phyloP scores from a whole-genome alignment of 768 basidiomycete genomes.

The Phylloporus arenicola region DNA sequence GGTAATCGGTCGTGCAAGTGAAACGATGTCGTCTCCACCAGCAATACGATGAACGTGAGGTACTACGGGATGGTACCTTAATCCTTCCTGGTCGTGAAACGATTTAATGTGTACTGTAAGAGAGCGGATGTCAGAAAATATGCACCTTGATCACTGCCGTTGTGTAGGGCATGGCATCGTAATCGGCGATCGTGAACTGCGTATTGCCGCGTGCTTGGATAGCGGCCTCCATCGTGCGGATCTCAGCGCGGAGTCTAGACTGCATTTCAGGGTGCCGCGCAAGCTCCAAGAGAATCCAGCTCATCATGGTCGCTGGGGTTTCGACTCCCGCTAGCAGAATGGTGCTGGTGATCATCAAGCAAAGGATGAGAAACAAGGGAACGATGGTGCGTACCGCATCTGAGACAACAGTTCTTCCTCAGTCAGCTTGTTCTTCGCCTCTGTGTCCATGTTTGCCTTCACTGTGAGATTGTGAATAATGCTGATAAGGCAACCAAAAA shows the following conservation, averaged over 20 bases:
- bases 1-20: background rate
- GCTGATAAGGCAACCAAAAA: background rate
- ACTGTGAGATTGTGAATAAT: slow-evolving; percentile 9
- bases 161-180: slow-evolving; percentile 47
- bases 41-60: slow-evolving; percentile 51
- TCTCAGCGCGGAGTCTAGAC: slow-evolving; percentile 44
- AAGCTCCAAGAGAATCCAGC: slow-evolving; percentile 41
- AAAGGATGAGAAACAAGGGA: too few relatives aligned
- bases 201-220: slow-evolving; percentile 1
- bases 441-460: slow-evolving; percentile 25
- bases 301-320: too few relatives aligned
- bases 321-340: slow-evolving; percentile 50
- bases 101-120: too few relatives aligned
- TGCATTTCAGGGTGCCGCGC: slow-evolving; percentile 55
- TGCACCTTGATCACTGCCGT: slow-evolving; percentile 27
- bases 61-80: slow-evolving; percentile 46
- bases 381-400: slow-evolving; percentile 13
- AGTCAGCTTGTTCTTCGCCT: slow-evolving; percentile 21
- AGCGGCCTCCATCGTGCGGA: slow-evolving; percentile 1
- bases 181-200: slow-evolving; percentile 32
- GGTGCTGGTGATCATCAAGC: slow-evolving; percentile 31
- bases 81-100: slow-evolving; percentile 21
- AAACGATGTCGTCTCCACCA: slow-evolving; percentile 41
- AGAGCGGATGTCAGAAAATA: background rate
- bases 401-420: slow-evolving; percentile 10